Evolutionary conservation across 345 rosid genomes (phyloP), one percentile per base, ranked within the genome.

Genomic region (Eucalyptus caleyi): DNA sequence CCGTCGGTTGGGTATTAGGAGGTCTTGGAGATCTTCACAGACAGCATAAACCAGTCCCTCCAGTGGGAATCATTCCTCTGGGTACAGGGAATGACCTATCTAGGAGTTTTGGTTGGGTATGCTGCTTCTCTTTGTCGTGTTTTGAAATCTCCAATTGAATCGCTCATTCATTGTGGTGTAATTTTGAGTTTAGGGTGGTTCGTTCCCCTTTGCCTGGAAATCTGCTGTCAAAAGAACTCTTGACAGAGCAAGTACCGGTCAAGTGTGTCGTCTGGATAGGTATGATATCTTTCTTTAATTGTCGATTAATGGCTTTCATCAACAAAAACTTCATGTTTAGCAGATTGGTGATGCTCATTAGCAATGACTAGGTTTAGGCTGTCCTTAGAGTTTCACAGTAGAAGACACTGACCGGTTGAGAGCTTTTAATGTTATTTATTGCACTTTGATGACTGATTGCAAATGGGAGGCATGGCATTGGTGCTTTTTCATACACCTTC

Each of bases 71-170:
- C 86, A 94, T 98, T 92, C 99, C 99, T 81, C 98, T 97, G 19
- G 99, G 99, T 88, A 97, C 99, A 4, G 99, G 99, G 88, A 98
- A 98, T 88, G 99, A 98, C 91, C 93, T 98, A 60, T 91, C 99
- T 10, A 94, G 99, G 95, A 96, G 98, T 92, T 98, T 98, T 88
- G 97, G 99, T 88, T 98, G 99, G 99, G 99, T 98, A 93, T 91
- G 96, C 53, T 92, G 87, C 90, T 86, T 67, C 65, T 87, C 60
- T 83, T 37, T 86, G 23, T 88, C 47, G 42, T 56, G 65, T 81
- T 91, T 90, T 90, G 14, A 45, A 30, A 88, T 72, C 90, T 88
- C 88, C 60, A 47, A 60, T 50, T 90, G 87, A 88, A 26, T 85
- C 49, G 37, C 87, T 88, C 90, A 45, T 89, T 92, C 91, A 83